A percentile compares a stretch with the other conserved stretches of the same genome.
phyloP scores from a whole-genome alignment of 495 filamentous ascomycete genomes.

The Thermothielavioides terrestris region DNA sequence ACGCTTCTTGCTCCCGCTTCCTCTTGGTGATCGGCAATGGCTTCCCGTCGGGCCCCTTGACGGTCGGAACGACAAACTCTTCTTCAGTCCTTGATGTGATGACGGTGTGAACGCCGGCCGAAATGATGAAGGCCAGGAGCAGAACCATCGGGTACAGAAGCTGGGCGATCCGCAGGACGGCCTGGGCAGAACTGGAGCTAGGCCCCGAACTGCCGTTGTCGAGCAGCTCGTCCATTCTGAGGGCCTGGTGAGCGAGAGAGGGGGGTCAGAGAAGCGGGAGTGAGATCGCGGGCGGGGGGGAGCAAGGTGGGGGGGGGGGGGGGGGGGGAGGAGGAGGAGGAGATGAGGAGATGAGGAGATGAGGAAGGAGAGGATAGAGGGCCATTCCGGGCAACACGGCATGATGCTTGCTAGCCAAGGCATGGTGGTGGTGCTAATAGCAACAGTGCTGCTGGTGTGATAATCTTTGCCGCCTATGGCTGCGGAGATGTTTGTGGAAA shows the following conservation, averaged over 20 bases:
- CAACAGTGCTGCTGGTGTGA: no score
- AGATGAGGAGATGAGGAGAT: not conserved
- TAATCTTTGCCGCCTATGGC: not conserved
- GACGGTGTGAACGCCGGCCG: slow-evolving; percentile 37
- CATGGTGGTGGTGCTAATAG: not conserved
- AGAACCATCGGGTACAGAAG: slow-evolving; percentile 37
- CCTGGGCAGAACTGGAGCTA: slow-evolving; percentile 25
- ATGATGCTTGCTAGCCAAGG: slow-evolving; percentile 7
- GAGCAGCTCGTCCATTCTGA: slow-evolving; percentile 20
- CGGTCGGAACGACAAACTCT: slow-evolving; percentile 29
- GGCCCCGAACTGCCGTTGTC: slow-evolving; percentile 11
- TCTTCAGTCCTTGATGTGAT: slow-evolving; percentile 37
- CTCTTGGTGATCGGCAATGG: slow-evolving; percentile 57
- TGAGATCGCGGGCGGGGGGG: not conserved
- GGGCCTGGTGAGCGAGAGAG: slow-evolving; percentile 9
- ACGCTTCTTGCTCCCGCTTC: slow-evolving; percentile 31
- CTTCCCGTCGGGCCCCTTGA: slow-evolving; percentile 67
- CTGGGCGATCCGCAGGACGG: slow-evolving; percentile 30
- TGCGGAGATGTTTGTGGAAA: not conserved
- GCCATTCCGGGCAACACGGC: slow-evolving; percentile 3
- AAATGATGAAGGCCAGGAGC: slow-evolving; percentile 34
- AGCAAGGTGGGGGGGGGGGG: not conserved
- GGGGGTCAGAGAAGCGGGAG: slow-evolving; percentile 10
- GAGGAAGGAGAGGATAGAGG: not conserved
- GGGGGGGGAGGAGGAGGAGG: not conserved